These are phyloP conservation scores for Trametes pubescens DNA, from an alignment of 1,284 basidiomycete genomes.

Conservation along the genomic window DNA sequence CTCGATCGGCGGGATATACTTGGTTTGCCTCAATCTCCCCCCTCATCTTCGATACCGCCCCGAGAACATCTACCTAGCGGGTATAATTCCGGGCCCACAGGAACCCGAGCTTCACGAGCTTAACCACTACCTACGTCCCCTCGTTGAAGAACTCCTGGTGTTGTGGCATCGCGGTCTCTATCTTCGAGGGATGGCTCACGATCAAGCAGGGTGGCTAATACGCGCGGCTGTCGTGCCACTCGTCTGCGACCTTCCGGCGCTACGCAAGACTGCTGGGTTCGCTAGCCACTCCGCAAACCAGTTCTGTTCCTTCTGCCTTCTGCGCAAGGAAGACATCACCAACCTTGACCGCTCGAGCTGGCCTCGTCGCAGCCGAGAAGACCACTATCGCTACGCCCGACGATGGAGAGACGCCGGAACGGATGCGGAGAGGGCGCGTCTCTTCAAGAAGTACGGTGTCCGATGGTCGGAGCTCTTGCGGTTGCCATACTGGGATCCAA, in stretches of 20 bases:
- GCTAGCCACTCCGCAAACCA: neutral
- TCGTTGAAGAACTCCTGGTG: slow-evolving; percentile 27
- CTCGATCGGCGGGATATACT: slow-evolving; percentile 24
- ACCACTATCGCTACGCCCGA: slow-evolving; percentile 24
- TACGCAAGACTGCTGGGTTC: neutral
- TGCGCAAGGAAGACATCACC: neutral
- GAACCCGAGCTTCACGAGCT: neutral
- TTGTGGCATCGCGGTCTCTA: slow-evolving; percentile 29
- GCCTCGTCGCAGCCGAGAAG: neutral
- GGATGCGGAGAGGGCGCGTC: slow-evolving; percentile 27
- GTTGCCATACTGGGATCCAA: slow-evolving; percentile 33
- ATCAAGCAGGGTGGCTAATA: too few relatives aligned
- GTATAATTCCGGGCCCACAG: neutral
- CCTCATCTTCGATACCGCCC: slow-evolving; percentile 4
- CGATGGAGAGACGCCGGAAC: slow-evolving; percentile 40
- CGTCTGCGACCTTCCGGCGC: neutral
- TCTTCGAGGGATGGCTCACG: too few relatives aligned
- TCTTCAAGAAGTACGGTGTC: slow-evolving; percentile 42
- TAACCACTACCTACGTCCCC: slow-evolving; percentile 19
- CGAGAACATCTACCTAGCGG: neutral
- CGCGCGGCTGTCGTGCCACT: neutral
- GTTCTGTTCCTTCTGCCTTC: neutral
- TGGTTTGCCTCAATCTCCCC: neutral
- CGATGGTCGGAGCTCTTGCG: slow-evolving; percentile 44
- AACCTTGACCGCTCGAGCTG: slow-evolving; percentile 6